Conservation (phyloP, 1,284 basidiomycete genomes). For the Takashimella koratensis region DNA sequence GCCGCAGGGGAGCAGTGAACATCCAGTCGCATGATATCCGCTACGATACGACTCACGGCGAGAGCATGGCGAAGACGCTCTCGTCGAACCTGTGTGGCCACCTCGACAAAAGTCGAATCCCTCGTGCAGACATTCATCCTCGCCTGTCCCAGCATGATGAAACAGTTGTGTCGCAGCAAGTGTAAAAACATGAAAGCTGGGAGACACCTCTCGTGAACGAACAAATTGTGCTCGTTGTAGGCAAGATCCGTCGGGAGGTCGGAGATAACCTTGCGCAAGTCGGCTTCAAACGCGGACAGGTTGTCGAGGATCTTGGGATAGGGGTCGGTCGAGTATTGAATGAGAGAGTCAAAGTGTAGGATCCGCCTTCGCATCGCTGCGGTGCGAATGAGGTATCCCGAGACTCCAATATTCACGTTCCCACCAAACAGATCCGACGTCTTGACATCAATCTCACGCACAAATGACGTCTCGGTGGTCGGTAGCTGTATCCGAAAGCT, state of each 20-base stretch:
- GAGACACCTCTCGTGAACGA: no score
- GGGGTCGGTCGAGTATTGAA: slow-evolving; percentile 1
- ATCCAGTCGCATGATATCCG: slow-evolving; percentile 1
- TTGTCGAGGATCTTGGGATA: slow-evolving; percentile 1
- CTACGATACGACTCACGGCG: slow-evolving; percentile 4
- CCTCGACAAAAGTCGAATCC: not conserved
- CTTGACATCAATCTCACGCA: slow-evolving; percentile 1
- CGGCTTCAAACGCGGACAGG: no score
- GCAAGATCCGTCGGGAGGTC: slow-evolving; percentile 5
- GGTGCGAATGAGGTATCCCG: slow-evolving; percentile 5
- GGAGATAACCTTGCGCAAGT: no score
- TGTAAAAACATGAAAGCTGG: no score
- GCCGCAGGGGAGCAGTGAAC: slow-evolving; percentile 2
- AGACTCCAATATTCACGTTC: no score
- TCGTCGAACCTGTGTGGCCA: not conserved
- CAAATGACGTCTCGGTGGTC: slow-evolving; percentile 4
- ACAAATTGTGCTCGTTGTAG: no score
- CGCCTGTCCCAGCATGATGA: slow-evolving; percentile 6
- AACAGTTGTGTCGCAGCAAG: slow-evolving; percentile 12
- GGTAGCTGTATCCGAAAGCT: slow-evolving; percentile 10
- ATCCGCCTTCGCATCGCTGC: slow-evolving; percentile 5
- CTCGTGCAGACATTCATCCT: not conserved
- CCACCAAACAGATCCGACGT: no score
- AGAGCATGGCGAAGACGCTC: slow-evolving; percentile 8
- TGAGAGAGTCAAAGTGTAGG: slow-evolving; percentile 5